Conservation (phyloP, 2,329 filamentous ascomycete genomes). For the Chaetomium olivaceum region DNA sequence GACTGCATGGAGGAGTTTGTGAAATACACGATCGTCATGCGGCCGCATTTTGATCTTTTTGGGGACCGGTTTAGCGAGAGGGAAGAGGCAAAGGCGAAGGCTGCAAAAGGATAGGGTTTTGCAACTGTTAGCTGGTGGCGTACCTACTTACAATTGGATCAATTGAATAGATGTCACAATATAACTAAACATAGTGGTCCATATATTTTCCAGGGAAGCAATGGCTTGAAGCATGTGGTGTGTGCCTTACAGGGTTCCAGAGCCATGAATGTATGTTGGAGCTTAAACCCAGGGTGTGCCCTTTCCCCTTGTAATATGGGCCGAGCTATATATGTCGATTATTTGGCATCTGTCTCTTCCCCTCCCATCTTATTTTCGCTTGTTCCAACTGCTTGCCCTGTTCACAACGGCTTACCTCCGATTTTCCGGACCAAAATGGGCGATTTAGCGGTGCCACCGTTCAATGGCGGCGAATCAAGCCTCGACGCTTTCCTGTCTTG, state of each 20-base stretch:
- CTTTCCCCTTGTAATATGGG: too few species aligned
- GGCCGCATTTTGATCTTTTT: slow-evolving; percentile 61
- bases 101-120: neutral
- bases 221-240: too few species aligned
- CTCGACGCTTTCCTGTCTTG: slow-evolving; percentile 10
- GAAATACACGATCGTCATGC: slow-evolving; percentile 67
- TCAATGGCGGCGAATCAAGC: slow-evolving; percentile 17
- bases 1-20: slow-evolving; percentile 72
- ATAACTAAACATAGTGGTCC: too few species aligned
- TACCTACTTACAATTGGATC: too few species aligned
- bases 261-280: too few species aligned
- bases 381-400: neutral
- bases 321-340: too few species aligned
- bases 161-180: too few species aligned
- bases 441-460: neutral
- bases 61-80: slow-evolving; percentile 64
- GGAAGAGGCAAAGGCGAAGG: slow-evolving; percentile 39
- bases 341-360: neutral
- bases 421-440: neutral
- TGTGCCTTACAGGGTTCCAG: too few species aligned
- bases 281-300: too few species aligned
- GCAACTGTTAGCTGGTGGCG: too few species aligned
- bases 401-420: neutral
- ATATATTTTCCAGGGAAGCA: too few species aligned
- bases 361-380: too few species aligned